Conservation (phyloP, 225 moss, liverwort and hornwort genomes). For the Pleurozium schreberi region DNA sequence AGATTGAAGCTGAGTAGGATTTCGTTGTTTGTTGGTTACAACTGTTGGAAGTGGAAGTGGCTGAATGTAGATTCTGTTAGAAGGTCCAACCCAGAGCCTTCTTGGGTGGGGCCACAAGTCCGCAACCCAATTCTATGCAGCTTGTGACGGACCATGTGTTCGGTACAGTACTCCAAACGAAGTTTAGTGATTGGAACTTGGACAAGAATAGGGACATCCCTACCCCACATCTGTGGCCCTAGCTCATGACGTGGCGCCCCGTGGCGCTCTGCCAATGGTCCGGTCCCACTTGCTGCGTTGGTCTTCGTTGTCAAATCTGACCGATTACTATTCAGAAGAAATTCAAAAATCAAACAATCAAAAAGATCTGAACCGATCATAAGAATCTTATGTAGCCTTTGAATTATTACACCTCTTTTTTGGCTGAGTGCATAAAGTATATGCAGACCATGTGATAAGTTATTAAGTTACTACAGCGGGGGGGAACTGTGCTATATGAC, state of each 20-base stretch:
- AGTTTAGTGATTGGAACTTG: neutral
- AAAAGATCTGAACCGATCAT: neutral
- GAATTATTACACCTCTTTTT: neutral
- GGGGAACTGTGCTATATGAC: neutral
- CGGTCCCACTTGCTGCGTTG: neutral
- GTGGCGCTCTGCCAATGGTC: neutral
- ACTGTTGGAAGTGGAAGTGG: neutral
- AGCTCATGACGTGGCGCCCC: neutral
- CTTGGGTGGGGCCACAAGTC: neutral
- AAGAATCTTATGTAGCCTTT: neutral
- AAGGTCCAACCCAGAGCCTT: neutral
- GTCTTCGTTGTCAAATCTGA: neutral
- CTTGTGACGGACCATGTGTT: neutral
- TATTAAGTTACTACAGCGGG: neutral
- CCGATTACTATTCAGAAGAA: neutral
- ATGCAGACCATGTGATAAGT: neutral
- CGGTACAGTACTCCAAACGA: neutral
- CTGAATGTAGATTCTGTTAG: neutral
- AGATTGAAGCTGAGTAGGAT: neutral
- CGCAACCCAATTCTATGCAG: neutral
- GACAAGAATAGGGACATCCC: neutral
- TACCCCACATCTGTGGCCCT: neutral
- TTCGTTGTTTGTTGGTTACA: neutral
- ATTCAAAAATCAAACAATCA: neutral
- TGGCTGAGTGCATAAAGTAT: no score